Conservation (phyloP, 176 grass and related monocot species). For the Melocanna baccifera region DNA sequence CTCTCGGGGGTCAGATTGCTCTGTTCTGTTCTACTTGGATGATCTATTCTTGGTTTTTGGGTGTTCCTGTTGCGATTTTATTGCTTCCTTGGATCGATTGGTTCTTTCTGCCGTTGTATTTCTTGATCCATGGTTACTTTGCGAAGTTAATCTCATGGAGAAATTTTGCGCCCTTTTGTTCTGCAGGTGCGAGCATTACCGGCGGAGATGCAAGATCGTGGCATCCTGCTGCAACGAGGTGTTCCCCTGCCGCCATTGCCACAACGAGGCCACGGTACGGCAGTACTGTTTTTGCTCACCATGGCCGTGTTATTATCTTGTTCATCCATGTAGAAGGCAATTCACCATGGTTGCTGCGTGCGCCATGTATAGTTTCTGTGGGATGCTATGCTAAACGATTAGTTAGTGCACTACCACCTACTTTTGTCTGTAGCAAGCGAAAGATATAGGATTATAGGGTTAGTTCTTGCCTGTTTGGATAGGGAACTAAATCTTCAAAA, state of each 20-base stretch:
- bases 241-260: conserved; percentile 90
- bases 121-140: background rate
- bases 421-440: background rate
- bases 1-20: background rate
- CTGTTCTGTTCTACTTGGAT: background rate
- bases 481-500: background rate
- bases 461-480: background rate
- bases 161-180: background rate
- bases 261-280: conserved; percentile 77
- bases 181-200: conserved; percentile 77
- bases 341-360: background rate
- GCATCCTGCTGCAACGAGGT: conserved; percentile 83
- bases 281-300: background rate
- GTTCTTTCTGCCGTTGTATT: background rate
- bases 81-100: background rate
- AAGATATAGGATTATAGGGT: background rate
- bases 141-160: background rate
- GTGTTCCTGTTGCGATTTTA: background rate
- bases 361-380: background rate
- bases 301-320: background rate
- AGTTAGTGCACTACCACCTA: background rate
- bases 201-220: conserved; percentile 87
- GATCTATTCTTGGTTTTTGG: background rate
- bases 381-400: background rate
- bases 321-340: background rate